Percentiles rank a stretch among this genome's conserved stretches.
These are phyloP conservation scores for Kurtzmaniella natalensis DNA, from an alignment of 1,139 yeast species.

Conservation along the genomic window DNA sequence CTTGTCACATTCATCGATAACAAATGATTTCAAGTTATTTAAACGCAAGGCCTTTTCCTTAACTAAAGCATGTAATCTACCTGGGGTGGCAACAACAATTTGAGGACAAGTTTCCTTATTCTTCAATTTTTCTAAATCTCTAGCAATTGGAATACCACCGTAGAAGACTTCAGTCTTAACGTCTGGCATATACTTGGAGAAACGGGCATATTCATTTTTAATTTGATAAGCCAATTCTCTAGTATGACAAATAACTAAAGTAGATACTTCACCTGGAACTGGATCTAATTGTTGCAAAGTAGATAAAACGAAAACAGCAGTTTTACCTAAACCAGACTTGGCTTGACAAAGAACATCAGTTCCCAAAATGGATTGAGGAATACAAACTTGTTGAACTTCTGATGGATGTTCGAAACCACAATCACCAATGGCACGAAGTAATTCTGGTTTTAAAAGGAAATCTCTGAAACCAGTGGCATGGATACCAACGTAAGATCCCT, in stretches of 20 bases:
- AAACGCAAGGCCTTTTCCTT: slow-evolving; percentile 87
- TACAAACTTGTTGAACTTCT: slow-evolving; percentile 98
- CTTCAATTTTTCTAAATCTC: slow-evolving; percentile 84
- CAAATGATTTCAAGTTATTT: slow-evolving; percentile 88
- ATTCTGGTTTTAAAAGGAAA: slow-evolving; percentile 92
- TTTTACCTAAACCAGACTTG: slow-evolving; percentile 98
- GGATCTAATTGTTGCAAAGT: slow-evolving; percentile 97
- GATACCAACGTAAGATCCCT: slow-evolving; percentile 96
- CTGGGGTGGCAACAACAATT: slow-evolving; percentile 97
- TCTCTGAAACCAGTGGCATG: slow-evolving; percentile 99
- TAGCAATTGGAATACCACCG: slow-evolving; percentile 88
- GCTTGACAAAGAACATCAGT: slow-evolving; percentile 98
- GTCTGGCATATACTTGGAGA: slow-evolving; percentile 97
- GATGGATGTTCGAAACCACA: slow-evolving; percentile 99
- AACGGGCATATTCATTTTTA: slow-evolving; percentile 95
- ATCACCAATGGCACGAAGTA: slow-evolving; percentile 95
- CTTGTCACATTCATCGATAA: slow-evolving; percentile 97
- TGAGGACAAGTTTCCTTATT: slow-evolving; percentile 95
- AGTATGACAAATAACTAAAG: slow-evolving; percentile 94
- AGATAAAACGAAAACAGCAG: slow-evolving; percentile 95
- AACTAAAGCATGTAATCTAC: slow-evolving; percentile 91
- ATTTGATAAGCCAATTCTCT: slow-evolving; percentile 98
- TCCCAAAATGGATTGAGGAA: slow-evolving; percentile 97
- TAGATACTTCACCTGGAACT: slow-evolving; percentile 93
- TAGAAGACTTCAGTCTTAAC: slow-evolving; percentile 95